These are phyloP conservation scores for Colletotrichum liriopes DNA, from an alignment of 2,329 filamentous ascomycete species.

Conservation along the genomic window DNA sequence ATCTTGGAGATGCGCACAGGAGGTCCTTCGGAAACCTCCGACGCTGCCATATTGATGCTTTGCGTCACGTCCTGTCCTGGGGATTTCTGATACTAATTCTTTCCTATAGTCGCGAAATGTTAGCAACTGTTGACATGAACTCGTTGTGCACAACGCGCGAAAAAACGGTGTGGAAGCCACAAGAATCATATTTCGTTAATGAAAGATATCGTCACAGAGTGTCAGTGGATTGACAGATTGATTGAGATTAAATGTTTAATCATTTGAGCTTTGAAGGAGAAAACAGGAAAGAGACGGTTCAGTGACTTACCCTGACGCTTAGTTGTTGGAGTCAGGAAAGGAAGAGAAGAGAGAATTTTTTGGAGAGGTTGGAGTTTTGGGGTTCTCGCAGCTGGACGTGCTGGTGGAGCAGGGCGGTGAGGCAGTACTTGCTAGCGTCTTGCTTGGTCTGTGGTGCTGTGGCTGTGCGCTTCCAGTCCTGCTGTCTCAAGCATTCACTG, in stretches of 20 bases:
- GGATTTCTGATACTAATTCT: constrained; percentile 42
- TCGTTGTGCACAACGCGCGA: neutral
- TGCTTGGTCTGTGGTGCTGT: neutral
- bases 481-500: neutral
- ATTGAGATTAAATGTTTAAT: constrained; percentile 62
- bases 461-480: constrained; percentile 7
- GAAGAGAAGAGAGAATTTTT: constrained; percentile 42
- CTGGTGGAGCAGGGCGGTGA: constrained; percentile 23
- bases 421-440: neutral
- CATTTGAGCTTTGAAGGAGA: constrained; percentile 53
- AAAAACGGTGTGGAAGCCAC: constrained; percentile 1
- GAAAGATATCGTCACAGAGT: constrained; percentile 59
- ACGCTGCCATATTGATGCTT: neutral
- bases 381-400: neutral
- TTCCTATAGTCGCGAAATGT: neutral
- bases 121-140: constrained; percentile 1
- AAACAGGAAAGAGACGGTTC: constrained; percentile 16
- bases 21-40: constrained; percentile 46
- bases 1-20: constrained; percentile 86
- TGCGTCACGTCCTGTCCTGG: neutral
- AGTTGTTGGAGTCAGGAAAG: constrained; percentile 17
- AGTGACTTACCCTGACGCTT: constrained; percentile 42
- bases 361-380: constrained; percentile 19
- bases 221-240: constrained; percentile 75
- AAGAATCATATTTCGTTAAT: constrained; percentile 53